A percentile compares a stretch with the other conserved stretches of the same genome.
Evolutionary conservation across 257 asterid species (phyloP).

Genomic region (Forsythia suspensa): DNA sequence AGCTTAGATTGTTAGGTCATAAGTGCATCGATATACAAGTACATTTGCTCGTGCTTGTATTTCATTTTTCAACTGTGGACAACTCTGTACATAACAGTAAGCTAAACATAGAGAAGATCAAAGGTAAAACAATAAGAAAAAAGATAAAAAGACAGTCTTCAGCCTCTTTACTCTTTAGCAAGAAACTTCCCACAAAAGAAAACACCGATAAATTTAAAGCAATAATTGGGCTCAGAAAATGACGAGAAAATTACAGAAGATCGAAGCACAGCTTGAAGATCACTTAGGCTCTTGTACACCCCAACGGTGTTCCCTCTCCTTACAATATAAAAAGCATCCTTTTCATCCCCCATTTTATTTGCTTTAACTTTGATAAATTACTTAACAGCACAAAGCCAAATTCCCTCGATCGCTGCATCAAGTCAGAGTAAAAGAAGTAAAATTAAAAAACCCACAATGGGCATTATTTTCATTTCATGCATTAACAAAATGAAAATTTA

Average conservation of each 20-base stretch:
- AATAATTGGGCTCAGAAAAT: background rate
- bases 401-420: conserved; percentile 11
- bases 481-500: background rate
- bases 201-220: background rate
- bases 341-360: conserved; percentile 48
- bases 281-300: conserved; percentile 52
- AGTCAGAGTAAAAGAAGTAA: background rate
- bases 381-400: background rate
- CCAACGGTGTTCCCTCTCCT: conserved; percentile 43
- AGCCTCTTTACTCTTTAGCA: background rate
- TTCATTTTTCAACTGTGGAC: background rate
- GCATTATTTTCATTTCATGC: background rate
- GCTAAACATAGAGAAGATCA: background rate
- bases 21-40: background rate
- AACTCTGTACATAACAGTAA: background rate
- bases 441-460: background rate
- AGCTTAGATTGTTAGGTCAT: background rate
- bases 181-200: background rate
- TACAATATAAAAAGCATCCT: conserved; percentile 52
- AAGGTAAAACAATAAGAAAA: background rate
- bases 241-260: conserved; percentile 39
- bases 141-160: background rate
- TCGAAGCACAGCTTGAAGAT: conserved; percentile 42
- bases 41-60: background rate
- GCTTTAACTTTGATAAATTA: background rate